These are phyloP conservation scores for Ricinus communis DNA, from an alignment of 345 rosid genomes.

Conservation along the genomic window DNA sequence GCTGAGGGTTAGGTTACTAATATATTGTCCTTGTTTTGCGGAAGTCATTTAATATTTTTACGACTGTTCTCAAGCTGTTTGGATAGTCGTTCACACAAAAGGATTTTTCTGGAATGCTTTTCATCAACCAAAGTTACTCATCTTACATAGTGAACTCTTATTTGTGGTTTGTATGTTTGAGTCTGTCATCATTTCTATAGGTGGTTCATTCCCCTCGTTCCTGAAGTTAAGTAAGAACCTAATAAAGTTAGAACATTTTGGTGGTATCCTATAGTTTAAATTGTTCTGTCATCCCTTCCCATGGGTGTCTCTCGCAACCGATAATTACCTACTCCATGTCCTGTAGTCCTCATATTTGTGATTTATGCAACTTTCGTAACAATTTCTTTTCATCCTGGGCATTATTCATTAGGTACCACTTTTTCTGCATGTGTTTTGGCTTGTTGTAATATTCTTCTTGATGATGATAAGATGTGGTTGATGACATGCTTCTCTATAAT, in stretches of 20 bases:
- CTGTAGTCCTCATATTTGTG: background rate
- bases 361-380: background rate
- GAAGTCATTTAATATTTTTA: background rate
- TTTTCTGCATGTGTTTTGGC: background rate
- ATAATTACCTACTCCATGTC: background rate
- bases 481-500: constrained; percentile 19
- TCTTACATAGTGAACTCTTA: background rate
- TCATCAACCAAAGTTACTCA: background rate
- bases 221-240: background rate
- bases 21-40: constrained; percentile 5
- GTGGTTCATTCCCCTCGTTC: too few species aligned
- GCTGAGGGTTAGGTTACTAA: constrained; percentile 14
- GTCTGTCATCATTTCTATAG: background rate
- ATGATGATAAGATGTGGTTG: constrained; percentile 10
- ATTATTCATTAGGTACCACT: background rate
- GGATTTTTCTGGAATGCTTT: background rate
- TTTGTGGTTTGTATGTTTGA: background rate
- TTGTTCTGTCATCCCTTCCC: background rate
- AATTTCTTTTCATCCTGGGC: background rate
- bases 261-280: background rate
- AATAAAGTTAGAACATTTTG: background rate
- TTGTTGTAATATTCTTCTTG: background rate
- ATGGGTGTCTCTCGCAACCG: background rate
- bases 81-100: background rate
- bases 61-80: background rate